phyloP scores from a whole-genome alignment of 768 basidiomycete species.

The Mycena leptocephala region DNA sequence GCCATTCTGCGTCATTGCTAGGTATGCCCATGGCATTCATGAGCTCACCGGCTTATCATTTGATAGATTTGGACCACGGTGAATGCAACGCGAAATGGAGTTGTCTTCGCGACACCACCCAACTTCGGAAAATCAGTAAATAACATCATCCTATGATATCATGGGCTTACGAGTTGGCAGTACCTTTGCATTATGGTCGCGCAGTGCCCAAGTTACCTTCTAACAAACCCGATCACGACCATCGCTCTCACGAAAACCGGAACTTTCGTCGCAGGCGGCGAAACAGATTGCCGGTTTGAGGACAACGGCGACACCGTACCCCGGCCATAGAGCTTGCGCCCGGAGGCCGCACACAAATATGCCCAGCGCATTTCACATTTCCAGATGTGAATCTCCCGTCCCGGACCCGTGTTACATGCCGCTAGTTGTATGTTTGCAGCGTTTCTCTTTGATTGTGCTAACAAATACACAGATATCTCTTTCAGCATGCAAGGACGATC shows the following conservation, averaged over 20 bases:
- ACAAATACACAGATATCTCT: neutral
- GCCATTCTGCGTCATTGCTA: conserved; percentile 21
- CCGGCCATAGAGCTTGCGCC: neutral
- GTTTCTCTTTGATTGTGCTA: neutral
- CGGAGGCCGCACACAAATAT: neutral
- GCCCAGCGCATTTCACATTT: neutral
- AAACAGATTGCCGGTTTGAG: no score
- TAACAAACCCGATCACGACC: neutral
- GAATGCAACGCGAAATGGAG: conserved; percentile 3
- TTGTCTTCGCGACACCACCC: neutral
- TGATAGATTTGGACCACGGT: conserved; percentile 18
- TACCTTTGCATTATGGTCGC: neutral
- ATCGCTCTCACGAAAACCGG: neutral
- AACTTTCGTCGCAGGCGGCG: no score
- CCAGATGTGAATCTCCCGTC: conserved; percentile 3
- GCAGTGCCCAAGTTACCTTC: neutral
- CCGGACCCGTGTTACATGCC: neutral
- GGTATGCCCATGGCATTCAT: neutral
- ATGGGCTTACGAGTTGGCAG: neutral
- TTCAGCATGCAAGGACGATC: conserved; percentile 24
- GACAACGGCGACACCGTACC: no score
- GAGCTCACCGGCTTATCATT: neutral
- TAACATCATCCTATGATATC: no score
- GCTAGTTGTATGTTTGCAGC: conserved; percentile 8
- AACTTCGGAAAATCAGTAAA: neutral